A percentile compares a stretch with the other conserved stretches of the same genome.
phyloP scores from a whole-genome alignment of 495 filamentous ascomycete species.

The Lasiosphaeria miniovina region DNA sequence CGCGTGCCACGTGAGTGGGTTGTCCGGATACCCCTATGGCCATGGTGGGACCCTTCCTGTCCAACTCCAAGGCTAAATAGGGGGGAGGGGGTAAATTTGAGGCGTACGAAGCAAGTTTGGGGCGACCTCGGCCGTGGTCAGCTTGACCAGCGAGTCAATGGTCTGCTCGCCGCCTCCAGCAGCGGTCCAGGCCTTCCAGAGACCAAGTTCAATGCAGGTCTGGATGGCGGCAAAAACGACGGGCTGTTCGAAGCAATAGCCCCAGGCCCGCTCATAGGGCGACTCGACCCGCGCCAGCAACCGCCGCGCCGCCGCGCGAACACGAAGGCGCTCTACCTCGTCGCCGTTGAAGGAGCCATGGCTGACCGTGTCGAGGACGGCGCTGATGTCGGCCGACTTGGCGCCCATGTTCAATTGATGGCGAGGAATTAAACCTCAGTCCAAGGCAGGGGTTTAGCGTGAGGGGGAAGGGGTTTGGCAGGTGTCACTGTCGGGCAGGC shows the following conservation, averaged over 20 bases:
- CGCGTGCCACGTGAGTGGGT: background rate
- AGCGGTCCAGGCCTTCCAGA: constrained; percentile 28
- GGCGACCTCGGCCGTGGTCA: constrained; percentile 18
- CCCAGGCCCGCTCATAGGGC: constrained; percentile 11
- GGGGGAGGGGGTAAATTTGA: constrained; percentile 11
- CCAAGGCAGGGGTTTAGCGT: no score
- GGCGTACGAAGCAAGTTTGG: constrained; percentile 18
- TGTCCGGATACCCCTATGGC: background rate
- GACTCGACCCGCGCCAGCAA: constrained; percentile 8
- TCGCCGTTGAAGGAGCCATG: constrained; percentile 7
- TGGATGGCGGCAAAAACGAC: constrained; percentile 17
- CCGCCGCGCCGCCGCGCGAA: constrained; percentile 4
- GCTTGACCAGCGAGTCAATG: constrained; percentile 17
- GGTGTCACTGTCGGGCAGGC: no score
- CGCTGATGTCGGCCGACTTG: constrained; percentile 8
- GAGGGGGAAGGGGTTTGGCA: no score
- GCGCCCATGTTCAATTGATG: background rate
- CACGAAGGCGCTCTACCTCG: constrained; percentile 8
- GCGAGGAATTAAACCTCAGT: no score
- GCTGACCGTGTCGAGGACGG: constrained; percentile 5
- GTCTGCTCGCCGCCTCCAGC: constrained; percentile 20
- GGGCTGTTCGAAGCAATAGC: constrained; percentile 10
- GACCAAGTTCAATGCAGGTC: constrained; percentile 27
- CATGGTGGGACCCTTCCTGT: background rate
- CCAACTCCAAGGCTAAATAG: background rate